Conservation (phyloP, 768 basidiomycete genomes). For the Termitomyces heimii region DNA sequence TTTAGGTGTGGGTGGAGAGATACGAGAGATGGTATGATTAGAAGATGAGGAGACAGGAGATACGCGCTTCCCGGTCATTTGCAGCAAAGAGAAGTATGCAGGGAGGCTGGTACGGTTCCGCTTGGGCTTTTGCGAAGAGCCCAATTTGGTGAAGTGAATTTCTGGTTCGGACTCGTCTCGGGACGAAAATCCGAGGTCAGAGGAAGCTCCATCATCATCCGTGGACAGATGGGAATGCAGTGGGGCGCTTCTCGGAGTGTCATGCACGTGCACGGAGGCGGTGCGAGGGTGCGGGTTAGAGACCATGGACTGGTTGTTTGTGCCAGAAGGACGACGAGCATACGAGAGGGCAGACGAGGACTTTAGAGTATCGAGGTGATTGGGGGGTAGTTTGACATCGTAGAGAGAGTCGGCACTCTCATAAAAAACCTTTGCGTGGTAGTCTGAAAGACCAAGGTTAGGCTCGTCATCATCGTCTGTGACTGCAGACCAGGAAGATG, state of each 20-base stretch:
- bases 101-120: constrained; percentile 72
- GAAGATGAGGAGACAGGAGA: constrained; percentile 45
- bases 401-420: constrained; percentile 34
- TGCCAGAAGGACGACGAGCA: constrained; percentile 64
- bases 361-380: constrained; percentile 26
- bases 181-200: constrained; percentile 33
- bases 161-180: constrained; percentile 31
- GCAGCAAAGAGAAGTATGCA: constrained; percentile 69
- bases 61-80: constrained; percentile 34
- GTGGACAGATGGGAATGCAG: constrained; percentile 31
- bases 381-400: constrained; percentile 35
- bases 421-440: constrained; percentile 25
- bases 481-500: constrained; percentile 58
- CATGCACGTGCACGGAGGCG: constrained; percentile 34
- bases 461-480: constrained; percentile 64
- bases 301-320: constrained; percentile 60
- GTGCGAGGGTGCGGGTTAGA: constrained; percentile 50
- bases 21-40: constrained; percentile 37
- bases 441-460: constrained; percentile 22
- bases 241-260: constrained; percentile 37
- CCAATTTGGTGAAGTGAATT: constrained; percentile 19
- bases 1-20: constrained; percentile 62
- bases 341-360: constrained; percentile 49
- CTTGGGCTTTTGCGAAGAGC: constrained; percentile 36
- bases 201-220: constrained; percentile 40